Evolutionary conservation across 2,329 filamentous ascomycete genomes (phyloP).

Genomic region (Coniella lustricola): DNA sequence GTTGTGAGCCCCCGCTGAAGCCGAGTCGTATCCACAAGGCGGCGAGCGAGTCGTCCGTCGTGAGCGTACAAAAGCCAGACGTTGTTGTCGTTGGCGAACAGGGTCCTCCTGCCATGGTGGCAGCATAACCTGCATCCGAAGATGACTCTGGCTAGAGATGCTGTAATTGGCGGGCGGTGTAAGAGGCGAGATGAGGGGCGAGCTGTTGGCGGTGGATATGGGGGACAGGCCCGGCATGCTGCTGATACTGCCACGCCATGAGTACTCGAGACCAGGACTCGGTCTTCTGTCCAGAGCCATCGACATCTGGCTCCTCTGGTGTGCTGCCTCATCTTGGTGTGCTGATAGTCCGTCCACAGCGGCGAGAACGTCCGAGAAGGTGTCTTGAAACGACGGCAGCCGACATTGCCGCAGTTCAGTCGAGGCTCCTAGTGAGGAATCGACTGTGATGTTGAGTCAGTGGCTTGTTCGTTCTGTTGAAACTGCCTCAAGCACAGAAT

Average conservation of each 20-base stretch:
- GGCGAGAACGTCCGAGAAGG: not conserved
- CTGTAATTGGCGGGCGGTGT: conserved; percentile 1
- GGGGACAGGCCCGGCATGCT: conserved; percentile 8
- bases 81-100: not conserved
- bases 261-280: conserved; percentile 5
- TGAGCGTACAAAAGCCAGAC: not conserved
- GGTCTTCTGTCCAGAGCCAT: not conserved
- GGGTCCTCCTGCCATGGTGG: not conserved
- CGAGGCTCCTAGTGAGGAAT: not conserved
- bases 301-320: not conserved
- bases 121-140: not conserved
- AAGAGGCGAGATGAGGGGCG: not conserved
- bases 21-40: not conserved
- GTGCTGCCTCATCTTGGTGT: not conserved
- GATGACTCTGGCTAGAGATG: not conserved
- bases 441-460: not conserved
- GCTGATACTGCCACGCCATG: conserved; percentile 7
- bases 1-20: not conserved
- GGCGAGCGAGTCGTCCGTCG: conserved; percentile 6
- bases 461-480: no score
- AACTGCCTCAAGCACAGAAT: no score
- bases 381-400: conserved; percentile 7
- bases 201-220: conserved; percentile 6
- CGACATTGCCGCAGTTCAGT: not conserved
- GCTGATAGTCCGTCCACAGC: not conserved